Base-by-base conservation (phyloP, 2,329 filamentous ascomycete genomes). In the Orbilia blumenaviensis region DNA sequence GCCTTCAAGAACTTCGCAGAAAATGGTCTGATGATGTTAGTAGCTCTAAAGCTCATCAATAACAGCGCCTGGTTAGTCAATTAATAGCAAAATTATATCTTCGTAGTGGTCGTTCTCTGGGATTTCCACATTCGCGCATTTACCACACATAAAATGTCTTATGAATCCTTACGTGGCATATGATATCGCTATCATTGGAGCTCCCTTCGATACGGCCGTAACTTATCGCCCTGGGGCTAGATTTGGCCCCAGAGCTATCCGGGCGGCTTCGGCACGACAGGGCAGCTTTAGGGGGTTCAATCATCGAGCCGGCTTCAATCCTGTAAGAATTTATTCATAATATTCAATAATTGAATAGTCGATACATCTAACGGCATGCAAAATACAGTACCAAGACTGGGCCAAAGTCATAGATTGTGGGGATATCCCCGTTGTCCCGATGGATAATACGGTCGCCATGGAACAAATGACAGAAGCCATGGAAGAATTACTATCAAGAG, bases 241-340 rank as follows among this genome's bases (percentile, higher is more conserved):
- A 7, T 97, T 97, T 81, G 94, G 94, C 0, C 94, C 94, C 34
- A 89, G 92, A 48, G 92, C 92, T 44, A 97, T 97, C 81, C 90
- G 94, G 67, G 90, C 92, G 41, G 93, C 92, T 42, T 94, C 92
- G 32, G 87, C 90, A 6, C 89, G 93, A 18, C 93, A 97, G 83
- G 92, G 91, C 12, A 87, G 89, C 1, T 92, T 91, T 82, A 88
- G 92, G 44, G 91, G 91, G 81, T 93, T 91, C 87, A 97, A 97
- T 83, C 88, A 91, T 1, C 89, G 93, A 21, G 93, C 92, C 1
- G 87, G 87, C 41, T 87, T 97, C 79, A 97, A 97, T 83, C 93
- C 94, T 7, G 75, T 78, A 67, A 16, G 76, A 41, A 23, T 29
- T 27, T 3, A 44, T n/a, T 14, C 44, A 25, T 42, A 16, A 4